Evolutionary conservation across 129 eudicot species (phyloP), one percentile per base, ranked within the genome.

Genomic region (Tagetes patula): DNA sequence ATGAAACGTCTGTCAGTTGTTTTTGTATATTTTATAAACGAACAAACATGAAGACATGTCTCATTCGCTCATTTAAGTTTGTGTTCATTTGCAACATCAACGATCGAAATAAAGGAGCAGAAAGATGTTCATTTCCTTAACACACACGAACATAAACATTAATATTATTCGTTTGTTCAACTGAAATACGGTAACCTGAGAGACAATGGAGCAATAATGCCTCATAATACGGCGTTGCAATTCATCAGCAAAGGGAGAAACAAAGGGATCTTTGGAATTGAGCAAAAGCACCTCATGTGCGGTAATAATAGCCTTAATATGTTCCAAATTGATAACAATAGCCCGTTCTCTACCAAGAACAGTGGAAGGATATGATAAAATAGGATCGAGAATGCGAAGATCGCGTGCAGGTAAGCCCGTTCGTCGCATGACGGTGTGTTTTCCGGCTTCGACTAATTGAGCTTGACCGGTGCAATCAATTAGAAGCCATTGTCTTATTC

Each of bases 291-390:
- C 86, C 70, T 93, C 90, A 11, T 93, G 96, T 8, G 92, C 96
- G 2, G 96, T 93, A 13, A 93, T 89, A 0, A 93, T 90, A 8
- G 96, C 98, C 81, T 93, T 93, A 37, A 93, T 90, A 69, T 93
- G 98, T 82, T 93, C 98, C 79, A 93, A 46, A 76, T 93, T 93
- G 72, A 90, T 87, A n/a, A 93, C 98, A 47, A 93, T 89, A 0
- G 98, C 98, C 50, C 82, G 78, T 72, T 79, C 82, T 72, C 82
- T 47, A 12, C 82, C 78, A 33, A 79, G 82, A 1, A 79, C 78
- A n/a, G 82, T 72, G 1, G 82, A 79, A 0, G 82, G 82, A 49
- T 49, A 73, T 0, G 78, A 59, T 42, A 68, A 39, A 8, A 55
- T 55, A 2, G 81, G 78, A 39, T 71, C 81, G 2, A 82, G 67